Conservation (phyloP, 2,329 filamentous ascomycete genomes). For the Dothideomycetes sp. region DNA sequence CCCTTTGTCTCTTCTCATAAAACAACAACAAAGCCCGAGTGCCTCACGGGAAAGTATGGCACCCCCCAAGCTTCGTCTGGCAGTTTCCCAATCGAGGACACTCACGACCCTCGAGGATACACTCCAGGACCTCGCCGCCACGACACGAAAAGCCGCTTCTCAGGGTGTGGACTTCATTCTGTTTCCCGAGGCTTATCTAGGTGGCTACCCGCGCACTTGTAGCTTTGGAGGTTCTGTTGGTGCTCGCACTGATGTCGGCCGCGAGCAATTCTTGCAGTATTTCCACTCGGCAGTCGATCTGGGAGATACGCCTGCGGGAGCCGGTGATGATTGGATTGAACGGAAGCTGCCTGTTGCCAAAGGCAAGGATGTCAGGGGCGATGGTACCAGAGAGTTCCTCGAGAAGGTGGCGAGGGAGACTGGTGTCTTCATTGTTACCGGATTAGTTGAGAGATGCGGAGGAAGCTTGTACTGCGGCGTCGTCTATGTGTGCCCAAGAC, state of each 20-base stretch:
- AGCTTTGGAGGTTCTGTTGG: conserved; percentile 68
- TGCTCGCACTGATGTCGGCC: conserved; percentile 52
- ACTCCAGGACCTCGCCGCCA: conserved; percentile 51
- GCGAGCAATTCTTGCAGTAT: conserved; percentile 74
- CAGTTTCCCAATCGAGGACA: conserved; percentile 38
- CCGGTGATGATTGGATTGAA: conserved; percentile 60
- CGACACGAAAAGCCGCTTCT: conserved; percentile 53
- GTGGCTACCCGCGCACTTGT: conserved; percentile 78
- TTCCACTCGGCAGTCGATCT: conserved; percentile 72
- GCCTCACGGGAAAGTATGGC: no score
- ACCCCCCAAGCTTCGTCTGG: conserved; percentile 32
- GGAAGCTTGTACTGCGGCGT: conserved; percentile 77
- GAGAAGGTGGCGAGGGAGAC: conserved; percentile 67
- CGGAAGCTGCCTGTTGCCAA: conserved; percentile 43
- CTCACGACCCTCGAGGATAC: conserved; percentile 44
- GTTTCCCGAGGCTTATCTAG: conserved; percentile 85
- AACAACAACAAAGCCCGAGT: no score
- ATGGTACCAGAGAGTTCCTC: conserved; percentile 69
- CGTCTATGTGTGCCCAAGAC: conserved; percentile 67
- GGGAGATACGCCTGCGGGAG: conserved; percentile 64
- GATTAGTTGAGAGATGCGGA: conserved; percentile 66
- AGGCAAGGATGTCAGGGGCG: conserved; percentile 43
- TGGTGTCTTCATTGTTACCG: conserved; percentile 71
- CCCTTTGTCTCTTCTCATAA: no score
- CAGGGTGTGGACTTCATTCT: conserved; percentile 58